phyloP scores from a whole-genome alignment of 352 stramenopile species.

The Globisporangium viniferum region DNA sequence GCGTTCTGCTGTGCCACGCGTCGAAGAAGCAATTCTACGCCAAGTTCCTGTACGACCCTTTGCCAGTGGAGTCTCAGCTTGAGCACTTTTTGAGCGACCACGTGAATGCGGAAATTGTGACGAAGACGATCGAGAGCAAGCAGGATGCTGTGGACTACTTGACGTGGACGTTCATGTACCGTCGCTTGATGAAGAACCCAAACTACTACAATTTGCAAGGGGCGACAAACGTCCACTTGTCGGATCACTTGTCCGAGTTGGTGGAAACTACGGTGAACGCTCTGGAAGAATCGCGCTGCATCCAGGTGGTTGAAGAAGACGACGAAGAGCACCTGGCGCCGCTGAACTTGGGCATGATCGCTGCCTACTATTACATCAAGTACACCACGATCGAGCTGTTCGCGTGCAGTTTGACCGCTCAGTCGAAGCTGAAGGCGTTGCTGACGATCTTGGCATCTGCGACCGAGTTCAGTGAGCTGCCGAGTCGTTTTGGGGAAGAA shows the following conservation, averaged over 20 bases:
- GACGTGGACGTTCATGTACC: slow-evolving; percentile 99
- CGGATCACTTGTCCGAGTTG: slow-evolving; percentile 98
- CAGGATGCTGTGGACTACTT: slow-evolving; percentile 99
- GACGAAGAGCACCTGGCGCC: slow-evolving; percentile 90
- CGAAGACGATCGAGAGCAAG: slow-evolving; percentile 98
- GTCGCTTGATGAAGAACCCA: slow-evolving; percentile 98
- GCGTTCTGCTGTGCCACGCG: slow-evolving; percentile 95
- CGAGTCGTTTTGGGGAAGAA: slow-evolving; percentile 93
- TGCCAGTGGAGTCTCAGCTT: slow-evolving; percentile 99
- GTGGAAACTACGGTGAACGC: slow-evolving; percentile 97
- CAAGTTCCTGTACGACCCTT: slow-evolving; percentile 98
- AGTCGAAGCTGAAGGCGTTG: slow-evolving; percentile 96
- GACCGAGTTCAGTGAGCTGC: slow-evolving; percentile 95
- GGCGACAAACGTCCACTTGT: slow-evolving; percentile 90
- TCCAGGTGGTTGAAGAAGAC: slow-evolving; percentile 93
- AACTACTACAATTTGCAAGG: slow-evolving; percentile 99
- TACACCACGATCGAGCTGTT: slow-evolving; percentile 99
- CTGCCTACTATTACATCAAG: slow-evolving; percentile 99
- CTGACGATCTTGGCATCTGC: slow-evolving; percentile 96
- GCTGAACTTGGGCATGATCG: slow-evolving; percentile 99
- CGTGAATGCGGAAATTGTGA: slow-evolving; percentile 99
- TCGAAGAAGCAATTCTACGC: slow-evolving; percentile 98
- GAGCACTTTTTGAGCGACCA: slow-evolving; percentile 98
- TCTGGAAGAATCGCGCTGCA: slow-evolving; percentile 95
- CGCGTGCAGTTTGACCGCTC: slow-evolving; percentile 94